Conservation (phyloP, 2,329 filamentous ascomycete species). For the Aureobasidium sp. region DNA sequence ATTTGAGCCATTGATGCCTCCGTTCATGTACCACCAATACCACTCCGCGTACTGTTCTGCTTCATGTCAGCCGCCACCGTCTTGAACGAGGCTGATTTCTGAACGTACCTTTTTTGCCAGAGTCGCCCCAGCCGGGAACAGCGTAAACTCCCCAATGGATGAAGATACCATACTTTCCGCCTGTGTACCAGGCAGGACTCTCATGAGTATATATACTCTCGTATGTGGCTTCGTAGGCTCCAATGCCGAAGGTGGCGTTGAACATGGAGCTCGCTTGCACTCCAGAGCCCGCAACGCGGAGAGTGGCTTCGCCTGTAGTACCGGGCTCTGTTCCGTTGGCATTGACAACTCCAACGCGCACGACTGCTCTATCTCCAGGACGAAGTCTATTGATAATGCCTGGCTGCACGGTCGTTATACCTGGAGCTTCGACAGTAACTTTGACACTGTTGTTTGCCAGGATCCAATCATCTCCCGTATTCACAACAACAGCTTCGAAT, state of each 20-base stretch:
- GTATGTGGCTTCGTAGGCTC: conserved; percentile 29
- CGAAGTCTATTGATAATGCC: conserved; percentile 34
- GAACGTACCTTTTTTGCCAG: conserved; percentile 18
- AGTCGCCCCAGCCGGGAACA: conserved; percentile 50
- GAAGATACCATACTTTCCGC: conserved; percentile 54
- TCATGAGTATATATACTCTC: conserved; percentile 38
- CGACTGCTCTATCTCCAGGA: conserved; percentile 34
- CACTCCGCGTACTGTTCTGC: conserved; percentile 23
- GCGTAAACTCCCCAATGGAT: conserved; percentile 53
- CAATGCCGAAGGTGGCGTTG: conserved; percentile 32
- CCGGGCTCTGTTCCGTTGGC: conserved; percentile 27
- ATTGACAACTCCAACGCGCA: conserved; percentile 33
- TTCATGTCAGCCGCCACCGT: conserved; percentile 18
- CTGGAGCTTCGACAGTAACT: conserved; percentile 29
- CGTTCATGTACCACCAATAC: conserved; percentile 44
- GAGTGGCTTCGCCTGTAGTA: conserved; percentile 27
- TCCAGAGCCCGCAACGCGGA: conserved; percentile 24
- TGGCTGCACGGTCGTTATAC: conserved; percentile 29
- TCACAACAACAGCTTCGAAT: conserved; percentile 33
- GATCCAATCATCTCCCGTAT: conserved; percentile 31
- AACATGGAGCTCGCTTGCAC: conserved; percentile 27
- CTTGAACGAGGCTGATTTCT: not conserved
- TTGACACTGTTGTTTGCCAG: conserved; percentile 30
- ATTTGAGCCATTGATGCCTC: conserved; percentile 23
- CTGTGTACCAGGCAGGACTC: conserved; percentile 48